phyloP scores from a whole-genome alignment of 2,329 filamentous ascomycete species.

The Grosmannia penicillata region DNA sequence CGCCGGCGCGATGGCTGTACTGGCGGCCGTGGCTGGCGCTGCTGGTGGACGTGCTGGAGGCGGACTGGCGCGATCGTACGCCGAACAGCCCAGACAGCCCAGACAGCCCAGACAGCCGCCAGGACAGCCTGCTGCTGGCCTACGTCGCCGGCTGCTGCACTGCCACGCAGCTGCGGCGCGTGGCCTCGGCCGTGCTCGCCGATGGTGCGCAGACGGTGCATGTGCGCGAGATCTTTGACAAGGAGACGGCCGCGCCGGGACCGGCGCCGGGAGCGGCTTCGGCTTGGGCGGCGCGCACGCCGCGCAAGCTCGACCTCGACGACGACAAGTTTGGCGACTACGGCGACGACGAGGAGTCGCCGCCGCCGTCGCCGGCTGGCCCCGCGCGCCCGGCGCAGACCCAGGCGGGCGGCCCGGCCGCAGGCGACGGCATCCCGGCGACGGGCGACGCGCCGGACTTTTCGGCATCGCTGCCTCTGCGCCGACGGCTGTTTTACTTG shows the following conservation, averaged over 20 bases:
- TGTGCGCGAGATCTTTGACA: constrained; percentile 53
- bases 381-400: no score
- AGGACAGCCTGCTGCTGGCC: constrained; percentile 42
- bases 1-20: constrained; percentile 61
- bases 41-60: constrained; percentile 64
- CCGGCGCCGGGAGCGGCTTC: neutral
- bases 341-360: constrained; percentile 39
- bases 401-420: constrained; percentile 23
- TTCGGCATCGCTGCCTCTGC: constrained; percentile 40
- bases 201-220: constrained; percentile 40
- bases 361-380: constrained; percentile 30
- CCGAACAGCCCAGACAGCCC: no score
- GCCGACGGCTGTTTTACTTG: constrained; percentile 48
- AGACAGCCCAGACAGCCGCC: constrained; percentile 17
- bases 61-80: constrained; percentile 50
- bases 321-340: constrained; percentile 48
- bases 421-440: constrained; percentile 15
- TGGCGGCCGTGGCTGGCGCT: constrained; percentile 73
- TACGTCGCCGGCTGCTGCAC: constrained; percentile 38
- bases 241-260: constrained; percentile 32
- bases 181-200: constrained; percentile 53
- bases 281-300: constrained; percentile 35
- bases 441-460: constrained; percentile 2
- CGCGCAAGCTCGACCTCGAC: constrained; percentile 36
- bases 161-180: constrained; percentile 31